phyloP scores from a whole-genome alignment of 352 stramenopile genomes.

The Phytophthora boehmeriae region DNA sequence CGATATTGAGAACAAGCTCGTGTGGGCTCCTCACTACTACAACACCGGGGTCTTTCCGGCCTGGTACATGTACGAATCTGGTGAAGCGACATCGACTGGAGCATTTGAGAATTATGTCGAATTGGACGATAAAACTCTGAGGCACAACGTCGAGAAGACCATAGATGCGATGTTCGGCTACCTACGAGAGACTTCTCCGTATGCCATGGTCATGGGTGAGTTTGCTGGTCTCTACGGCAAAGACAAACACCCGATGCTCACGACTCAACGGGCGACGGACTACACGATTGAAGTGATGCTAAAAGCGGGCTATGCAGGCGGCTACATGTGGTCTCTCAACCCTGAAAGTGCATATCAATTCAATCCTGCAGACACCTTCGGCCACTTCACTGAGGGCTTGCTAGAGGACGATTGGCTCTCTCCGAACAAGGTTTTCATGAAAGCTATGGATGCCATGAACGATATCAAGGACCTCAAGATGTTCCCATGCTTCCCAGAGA shows the following conservation, averaged over 20 bases:
- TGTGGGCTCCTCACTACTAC: constrained; percentile 79
- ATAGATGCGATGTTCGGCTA: constrained; percentile 59
- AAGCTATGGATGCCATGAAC: constrained; percentile 54
- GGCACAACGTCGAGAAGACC: constrained; percentile 44
- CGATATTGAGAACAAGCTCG: constrained; percentile 53
- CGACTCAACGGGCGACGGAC: constrained; percentile 56
- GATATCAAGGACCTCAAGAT: constrained; percentile 44
- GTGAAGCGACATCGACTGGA: constrained; percentile 18
- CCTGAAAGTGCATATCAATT: constrained; percentile 64
- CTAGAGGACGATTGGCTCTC: constrained; percentile 65
- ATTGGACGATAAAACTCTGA: constrained; percentile 45
- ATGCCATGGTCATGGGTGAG: constrained; percentile 52
- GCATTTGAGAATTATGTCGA: constrained; percentile 33
- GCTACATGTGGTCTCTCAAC: constrained; percentile 75
- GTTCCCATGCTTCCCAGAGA: constrained; percentile 61
- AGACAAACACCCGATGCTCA: constrained; percentile 40
- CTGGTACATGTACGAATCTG: constrained; percentile 62
- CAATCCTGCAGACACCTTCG: constrained; percentile 56
- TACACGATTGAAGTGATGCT: constrained; percentile 54
- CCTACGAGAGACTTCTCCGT: constrained; percentile 34
- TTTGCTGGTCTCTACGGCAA: constrained; percentile 57
- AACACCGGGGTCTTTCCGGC: constrained; percentile 63
- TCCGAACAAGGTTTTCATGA: constrained; percentile 51
- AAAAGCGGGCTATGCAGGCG: constrained; percentile 44
- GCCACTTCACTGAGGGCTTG: constrained; percentile 54